Evolutionary conservation across 805 yeast species (phyloP), one percentile per base, ranked within the genome.

Genomic region (Kodamaea leandrae): DNA sequence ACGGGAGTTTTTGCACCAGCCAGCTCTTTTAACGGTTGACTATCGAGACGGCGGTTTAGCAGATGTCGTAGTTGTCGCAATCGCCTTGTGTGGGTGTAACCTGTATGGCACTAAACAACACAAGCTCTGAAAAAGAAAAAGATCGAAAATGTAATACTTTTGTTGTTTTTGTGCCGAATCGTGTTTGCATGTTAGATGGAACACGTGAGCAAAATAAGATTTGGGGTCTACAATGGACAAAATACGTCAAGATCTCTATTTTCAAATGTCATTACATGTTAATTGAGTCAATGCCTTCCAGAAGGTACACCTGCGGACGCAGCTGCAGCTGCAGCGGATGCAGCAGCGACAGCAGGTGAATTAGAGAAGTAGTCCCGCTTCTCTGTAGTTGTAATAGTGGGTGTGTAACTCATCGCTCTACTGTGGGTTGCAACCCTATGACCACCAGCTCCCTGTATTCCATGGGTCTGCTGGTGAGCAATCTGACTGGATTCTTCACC

Each of bases 291-390:
- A n/a, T n/a, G n/a, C n/a, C n/a, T n/a, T n/a, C n/a, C n/a, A n/a
- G n/a, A n/a, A n/a, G n/a, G n/a, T n/a, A n/a, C n/a, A n/a, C n/a
- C 40, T 8, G 40, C 37, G 17, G 39, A 38, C 19, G 42, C 33
- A 17, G 39, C 49, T 9, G 38, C 45, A 32, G 36, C 50, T 14
- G 37, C 37, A 9, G 34, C 36, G 23, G 45, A 15, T 14, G 46
- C 25, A 26, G 41, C 39, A 20, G 36, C 43, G 9, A 36, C 42
- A 4, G 47, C 36, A 13, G 45, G 36, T 8, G 45, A 32, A 12
- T 32, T 27, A 5, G 39, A 27, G 32, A 48, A 45, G 36, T 45
- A 48, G 17, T 48, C 51, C 30, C 45, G 45, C 33, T 27, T 37
- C 18, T 37, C 41, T n/a, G 33, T 37, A 10, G 43, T 26, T 8